Percentiles rank a stretch among this genome's conserved stretches.
phyloP scores from a whole-genome alignment of 495 filamentous ascomycete species.

The Neurospora tetrasperma region DNA sequence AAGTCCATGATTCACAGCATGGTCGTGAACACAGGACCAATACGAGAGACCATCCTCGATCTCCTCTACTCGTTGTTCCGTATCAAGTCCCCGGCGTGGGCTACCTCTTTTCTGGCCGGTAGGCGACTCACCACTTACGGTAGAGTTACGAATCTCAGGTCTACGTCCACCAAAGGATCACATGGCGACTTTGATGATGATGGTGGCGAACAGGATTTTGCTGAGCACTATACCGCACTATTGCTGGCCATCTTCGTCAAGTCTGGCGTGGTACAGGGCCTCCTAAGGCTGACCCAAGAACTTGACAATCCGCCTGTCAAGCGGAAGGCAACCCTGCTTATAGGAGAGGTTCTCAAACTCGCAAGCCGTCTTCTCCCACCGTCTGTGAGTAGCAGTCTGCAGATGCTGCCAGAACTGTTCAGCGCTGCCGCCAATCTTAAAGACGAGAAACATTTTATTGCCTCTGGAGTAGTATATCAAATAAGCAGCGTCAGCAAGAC shows the following conservation, averaged over 20 bases:
- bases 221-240: constrained; percentile 89
- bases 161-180: constrained; percentile 26
- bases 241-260: constrained; percentile 77
- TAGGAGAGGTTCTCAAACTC: constrained; percentile 84
- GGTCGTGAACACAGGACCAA: constrained; percentile 56
- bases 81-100: constrained; percentile 95
- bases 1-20: constrained; percentile 72
- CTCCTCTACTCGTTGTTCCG: constrained; percentile 82
- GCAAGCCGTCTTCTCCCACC: constrained; percentile 75
- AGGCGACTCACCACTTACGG: constrained; percentile 89
- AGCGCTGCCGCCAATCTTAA: constrained; percentile 60
- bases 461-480: constrained; percentile 85
- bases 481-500: constrained; percentile 96
- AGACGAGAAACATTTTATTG: constrained; percentile 61
- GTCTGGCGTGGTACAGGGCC: constrained; percentile 67
- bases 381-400: constrained; percentile 65
- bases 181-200: constrained; percentile 54
- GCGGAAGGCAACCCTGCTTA: constrained; percentile 78
- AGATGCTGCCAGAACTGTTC: constrained; percentile 76
- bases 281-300: constrained; percentile 62
- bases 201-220: constrained; percentile 64
- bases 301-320: constrained; percentile 63
- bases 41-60: constrained; percentile 67
- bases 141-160: constrained; percentile 77
- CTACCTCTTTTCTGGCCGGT: constrained; percentile 87